Evolutionary conservation across 2,329 filamentous ascomycete genomes (phyloP).

Genomic region (Westerdykella aurantiaca): DNA sequence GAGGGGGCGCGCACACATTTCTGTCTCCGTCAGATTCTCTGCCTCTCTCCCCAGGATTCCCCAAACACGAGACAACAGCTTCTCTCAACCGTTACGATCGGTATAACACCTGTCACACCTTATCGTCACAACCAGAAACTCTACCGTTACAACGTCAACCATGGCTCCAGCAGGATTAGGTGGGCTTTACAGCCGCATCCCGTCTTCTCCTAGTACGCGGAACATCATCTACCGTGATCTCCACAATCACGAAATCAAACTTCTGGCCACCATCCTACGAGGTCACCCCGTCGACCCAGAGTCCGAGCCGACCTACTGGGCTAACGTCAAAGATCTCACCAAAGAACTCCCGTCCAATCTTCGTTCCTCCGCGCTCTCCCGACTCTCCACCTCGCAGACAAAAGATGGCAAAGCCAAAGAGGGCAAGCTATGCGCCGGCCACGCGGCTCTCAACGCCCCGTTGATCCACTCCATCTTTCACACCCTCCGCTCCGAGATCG

Average conservation of each 20-base stretch:
- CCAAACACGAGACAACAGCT: too few species aligned
- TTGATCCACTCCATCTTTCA: slow-evolving; percentile 20
- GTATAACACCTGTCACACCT: too few species aligned
- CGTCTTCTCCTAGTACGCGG: too few species aligned
- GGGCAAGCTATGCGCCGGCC: slow-evolving; percentile 17
- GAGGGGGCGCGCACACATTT: too few species aligned
- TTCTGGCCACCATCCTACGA: slow-evolving; percentile 17
- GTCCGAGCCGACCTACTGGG: slow-evolving; percentile 5
- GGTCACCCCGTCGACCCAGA: slow-evolving; percentile 4
- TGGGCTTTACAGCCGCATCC: slow-evolving; percentile 26
- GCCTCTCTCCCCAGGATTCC: too few species aligned
- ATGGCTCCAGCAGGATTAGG: slow-evolving; percentile 30
- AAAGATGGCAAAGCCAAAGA: slow-evolving; percentile 3
- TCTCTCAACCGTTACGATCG: too few species aligned
- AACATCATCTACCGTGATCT: slow-evolving; percentile 7
- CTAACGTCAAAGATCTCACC: slow-evolving; percentile 11
- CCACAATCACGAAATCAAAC: slow-evolving; percentile 20
- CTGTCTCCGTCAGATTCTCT: too few species aligned
- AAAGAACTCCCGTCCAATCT: slow-evolving; percentile 18
- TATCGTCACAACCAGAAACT: too few species aligned
- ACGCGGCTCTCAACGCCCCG: slow-evolving; percentile 17
- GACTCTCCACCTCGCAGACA: neutral
- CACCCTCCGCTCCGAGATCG: slow-evolving; percentile 20
- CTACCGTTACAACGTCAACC: too few species aligned
- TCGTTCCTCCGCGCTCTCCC: slow-evolving; percentile 6